Base-by-base conservation (phyloP, 1,284 basidiomycete species). In the Ceratobasidium papillatum region DNA sequence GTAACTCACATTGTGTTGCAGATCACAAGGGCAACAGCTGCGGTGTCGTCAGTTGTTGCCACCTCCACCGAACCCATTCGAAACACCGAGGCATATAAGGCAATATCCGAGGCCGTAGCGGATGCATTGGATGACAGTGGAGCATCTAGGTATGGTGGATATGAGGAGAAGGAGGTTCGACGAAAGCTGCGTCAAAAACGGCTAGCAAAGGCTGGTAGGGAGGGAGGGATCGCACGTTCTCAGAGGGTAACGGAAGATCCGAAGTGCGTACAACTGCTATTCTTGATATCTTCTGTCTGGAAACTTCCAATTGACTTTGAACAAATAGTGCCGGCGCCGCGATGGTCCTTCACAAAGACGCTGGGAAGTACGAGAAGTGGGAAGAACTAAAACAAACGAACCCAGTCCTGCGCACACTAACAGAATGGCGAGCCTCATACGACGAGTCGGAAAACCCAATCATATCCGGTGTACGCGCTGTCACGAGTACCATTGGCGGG, bases 71-170 rank as follows among this genome's bases (percentile, higher is more conserved):
- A 95, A 78, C 96, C 96, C 14, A 92, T 99, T 78, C 91, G 97
- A 43, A 96, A 99, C 77, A 99, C 96, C 0, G 91, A 91, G 47
- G 95, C 96, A 0, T 99, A 99, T 86, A 98, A 98, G 84, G 87
- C 92, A 0, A 86, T 99, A 32, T 90, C 95, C 1, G 93, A 97
- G 66, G 95, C 94, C 11, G 85, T 99, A 22, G 85, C 94, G 30
- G 97, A 99, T 79, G 95, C 96, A 7, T 87, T 99, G 59, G 96
- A 99, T 79, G 96, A 99, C 81, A 94, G 94, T 74, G 94, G 94
- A 4, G 94, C 90, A 76, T 93, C 94, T 4, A 93, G 95, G 79
- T 94, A 97, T 83, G 95, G 94, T 69, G 96, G 96, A 0, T 98
- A 96, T 79, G 93, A 97, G 81, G 95, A 96, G 81, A 94, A 92